Evolutionary conservation across 2,329 filamentous ascomycete species (phyloP), one percentile per base, ranked within the genome.

Genomic region (Aspergillus arachidicola): DNA sequence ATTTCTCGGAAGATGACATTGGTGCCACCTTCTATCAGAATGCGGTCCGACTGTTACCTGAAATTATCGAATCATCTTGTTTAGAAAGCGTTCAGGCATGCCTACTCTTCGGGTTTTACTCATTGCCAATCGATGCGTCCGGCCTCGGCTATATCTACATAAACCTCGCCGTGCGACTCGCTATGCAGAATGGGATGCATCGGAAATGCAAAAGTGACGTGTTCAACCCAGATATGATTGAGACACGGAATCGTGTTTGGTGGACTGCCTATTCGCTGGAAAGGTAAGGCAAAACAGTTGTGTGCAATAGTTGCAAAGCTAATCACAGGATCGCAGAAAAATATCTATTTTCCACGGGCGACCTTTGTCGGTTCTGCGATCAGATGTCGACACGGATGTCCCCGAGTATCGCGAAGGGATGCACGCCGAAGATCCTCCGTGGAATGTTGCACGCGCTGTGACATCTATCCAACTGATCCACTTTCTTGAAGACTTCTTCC

Each of bases 121-220:
- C 81, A 0, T 71, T 85, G 2, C 83, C 84, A 0, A 73, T 85
- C 0, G 83, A 85, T 67, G 78, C 83, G 0, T 82, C 82, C 0
- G 84, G 84, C 0, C 66, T 86, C 32, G 80, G 82, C 0, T 86
- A 84, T 64, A 82, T 82, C 5, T 86, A 86, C 59, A 69, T 85
- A 10, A 83, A 82, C 19, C 71, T 86, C 5, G 81, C 82, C 0
- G 75, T 85, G 56, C 83, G 83, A 51, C 74, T 86, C 38, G 84
- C 81, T 2, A 84, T 85, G 43, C 83, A 85, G 62, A 85, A 85
- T 64, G 84, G 84, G 4, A 84, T 86, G 83, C 84, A 86, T 64
- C 76, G 84, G 36, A 81, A 75, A 58, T 82, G 79, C 64, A 72
- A 75, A 0, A 78, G 77, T 11, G 75, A 76, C n/a, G 78, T 75